phyloP scores from a whole-genome alignment of 805 yeast species.

The Candida qinlingensis region DNA sequence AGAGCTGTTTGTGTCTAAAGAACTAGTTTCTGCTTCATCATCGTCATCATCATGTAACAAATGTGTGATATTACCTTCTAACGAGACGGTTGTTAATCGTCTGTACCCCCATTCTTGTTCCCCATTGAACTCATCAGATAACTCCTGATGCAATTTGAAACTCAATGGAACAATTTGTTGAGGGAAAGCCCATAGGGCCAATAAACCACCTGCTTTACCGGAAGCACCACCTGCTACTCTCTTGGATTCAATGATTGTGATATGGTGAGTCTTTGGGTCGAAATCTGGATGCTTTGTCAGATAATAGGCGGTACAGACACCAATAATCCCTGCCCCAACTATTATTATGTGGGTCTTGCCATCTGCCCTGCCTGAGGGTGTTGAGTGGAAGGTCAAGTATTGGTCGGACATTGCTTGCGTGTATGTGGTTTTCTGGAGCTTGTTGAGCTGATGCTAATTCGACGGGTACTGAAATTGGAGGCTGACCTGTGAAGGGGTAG shows the following conservation, averaged over 20 bases:
- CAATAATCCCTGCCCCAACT: conserved; percentile 94
- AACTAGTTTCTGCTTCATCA: conserved; percentile 19
- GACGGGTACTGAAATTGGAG: too few species aligned
- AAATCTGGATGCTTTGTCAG: conserved; percentile 78
- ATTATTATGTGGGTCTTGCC: conserved; percentile 75
- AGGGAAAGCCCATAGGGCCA: conserved; percentile 97
- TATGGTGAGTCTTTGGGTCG: conserved; percentile 66
- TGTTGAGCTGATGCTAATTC: too few species aligned
- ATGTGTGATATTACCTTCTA: conserved; percentile 71
- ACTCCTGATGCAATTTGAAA: conserved; percentile 77
- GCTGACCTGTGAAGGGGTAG: too few species aligned
- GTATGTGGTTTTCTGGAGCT: too few species aligned
- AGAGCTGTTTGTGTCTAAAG: conserved; percentile 21
- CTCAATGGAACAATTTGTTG: conserved; percentile 87
- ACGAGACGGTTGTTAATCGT: conserved; percentile 74
- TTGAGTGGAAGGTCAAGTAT: conserved; percentile 19
- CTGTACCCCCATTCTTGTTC: conserved; percentile 90
- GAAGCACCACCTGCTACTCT: conserved; percentile 96
- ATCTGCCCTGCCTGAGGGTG: conserved; percentile 28
- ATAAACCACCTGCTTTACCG: conserved; percentile 94
- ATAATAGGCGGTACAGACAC: conserved; percentile 91
- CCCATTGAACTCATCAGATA: conserved; percentile 78
- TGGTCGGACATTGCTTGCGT: conserved; percentile 8
- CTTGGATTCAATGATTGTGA: conserved; percentile 81
- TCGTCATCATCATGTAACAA: conserved; percentile 16